Evolutionary conservation across 2,329 filamentous ascomycete genomes (phyloP).

Genomic region (Cladosporium austrohemisphaericum): DNA sequence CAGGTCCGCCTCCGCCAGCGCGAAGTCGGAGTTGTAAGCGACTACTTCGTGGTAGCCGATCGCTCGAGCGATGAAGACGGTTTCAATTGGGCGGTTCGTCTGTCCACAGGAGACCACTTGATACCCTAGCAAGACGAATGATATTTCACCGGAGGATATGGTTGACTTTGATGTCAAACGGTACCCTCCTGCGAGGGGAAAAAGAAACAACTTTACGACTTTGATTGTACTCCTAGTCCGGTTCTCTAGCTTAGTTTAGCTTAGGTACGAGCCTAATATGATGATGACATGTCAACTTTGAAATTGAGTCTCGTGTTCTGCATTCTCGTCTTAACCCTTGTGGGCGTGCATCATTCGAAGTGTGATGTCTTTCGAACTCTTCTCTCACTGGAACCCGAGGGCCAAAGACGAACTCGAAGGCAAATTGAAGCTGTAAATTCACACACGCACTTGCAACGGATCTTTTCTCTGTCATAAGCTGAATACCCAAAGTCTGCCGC

Average conservation of each 20-base stretch:
- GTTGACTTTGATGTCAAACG: no score
- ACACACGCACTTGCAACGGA: no score
- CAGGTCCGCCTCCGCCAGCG: slow-evolving; percentile 29
- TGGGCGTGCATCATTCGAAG: no score
- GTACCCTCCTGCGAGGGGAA: background rate
- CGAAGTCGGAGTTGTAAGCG: slow-evolving; percentile 46
- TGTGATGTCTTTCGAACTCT: no score
- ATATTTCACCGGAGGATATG: no score
- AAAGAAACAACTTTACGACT: background rate
- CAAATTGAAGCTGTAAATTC: no score
- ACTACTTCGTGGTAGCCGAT: background rate
- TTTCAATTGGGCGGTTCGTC: background rate
- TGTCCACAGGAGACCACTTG: no score
- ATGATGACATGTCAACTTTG: slow-evolving; percentile 6
- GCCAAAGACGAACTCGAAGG: no score
- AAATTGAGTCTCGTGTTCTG: background rate
- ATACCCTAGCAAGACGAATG: no score
- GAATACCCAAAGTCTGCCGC: no score
- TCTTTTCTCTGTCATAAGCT: no score
- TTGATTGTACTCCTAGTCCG: slow-evolving; percentile 9
- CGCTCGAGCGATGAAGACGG: background rate
- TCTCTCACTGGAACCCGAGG: no score
- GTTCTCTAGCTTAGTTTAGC: slow-evolving; percentile 6
- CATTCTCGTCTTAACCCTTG: background rate
- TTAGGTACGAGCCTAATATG: slow-evolving; percentile 10